phyloP scores from a whole-genome alignment of 108 stramenopile genomes.

The Conticribra weissflogii region DNA sequence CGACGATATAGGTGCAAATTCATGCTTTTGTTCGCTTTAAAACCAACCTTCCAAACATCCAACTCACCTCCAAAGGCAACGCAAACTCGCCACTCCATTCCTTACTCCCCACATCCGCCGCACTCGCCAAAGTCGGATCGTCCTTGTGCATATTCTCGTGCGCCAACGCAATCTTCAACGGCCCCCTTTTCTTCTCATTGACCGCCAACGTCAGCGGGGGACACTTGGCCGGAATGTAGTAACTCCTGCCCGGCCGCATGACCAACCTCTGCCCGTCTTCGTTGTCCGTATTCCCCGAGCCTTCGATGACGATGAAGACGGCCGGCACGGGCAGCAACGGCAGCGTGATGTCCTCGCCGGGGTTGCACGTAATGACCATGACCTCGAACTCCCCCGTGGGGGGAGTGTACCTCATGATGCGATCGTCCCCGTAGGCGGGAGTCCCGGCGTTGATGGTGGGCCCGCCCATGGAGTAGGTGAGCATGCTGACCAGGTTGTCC shows the following conservation, averaged over 20 bases:
- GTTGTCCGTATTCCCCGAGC: slow-evolving; percentile 70
- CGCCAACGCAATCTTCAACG: slow-evolving; percentile 77
- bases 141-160: slow-evolving; percentile 69
- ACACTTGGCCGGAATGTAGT: slow-evolving; percentile 53
- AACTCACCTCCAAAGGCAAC: slow-evolving; percentile 19
- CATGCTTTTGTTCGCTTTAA: too few relatives aligned
- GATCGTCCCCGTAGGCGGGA: slow-evolving; percentile 55
- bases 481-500: slow-evolving; percentile 91
- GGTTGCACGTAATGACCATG: slow-evolving; percentile 67
- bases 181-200: slow-evolving; percentile 53
- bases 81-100: slow-evolving; percentile 52
- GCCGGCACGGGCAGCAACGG: slow-evolving; percentile 60
- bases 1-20: too few relatives aligned
- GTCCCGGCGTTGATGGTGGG: slow-evolving; percentile 80
- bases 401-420: slow-evolving; percentile 80
- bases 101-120: slow-evolving; percentile 28
- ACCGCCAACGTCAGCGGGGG: slow-evolving; percentile 58
- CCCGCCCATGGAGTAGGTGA: slow-evolving; percentile 89
- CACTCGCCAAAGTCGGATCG: slow-evolving; percentile 53
- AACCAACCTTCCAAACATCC: too few relatives aligned
- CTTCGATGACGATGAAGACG: slow-evolving; percentile 76
- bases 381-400: slow-evolving; percentile 86
- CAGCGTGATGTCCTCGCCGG: slow-evolving; percentile 58
- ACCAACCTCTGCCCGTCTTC: slow-evolving; percentile 52
- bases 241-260: slow-evolving; percentile 71